These are phyloP conservation scores for Calonectria multiphialidica DNA, from an alignment of 2,329 filamentous ascomycete genomes.

Conservation along the genomic window DNA sequence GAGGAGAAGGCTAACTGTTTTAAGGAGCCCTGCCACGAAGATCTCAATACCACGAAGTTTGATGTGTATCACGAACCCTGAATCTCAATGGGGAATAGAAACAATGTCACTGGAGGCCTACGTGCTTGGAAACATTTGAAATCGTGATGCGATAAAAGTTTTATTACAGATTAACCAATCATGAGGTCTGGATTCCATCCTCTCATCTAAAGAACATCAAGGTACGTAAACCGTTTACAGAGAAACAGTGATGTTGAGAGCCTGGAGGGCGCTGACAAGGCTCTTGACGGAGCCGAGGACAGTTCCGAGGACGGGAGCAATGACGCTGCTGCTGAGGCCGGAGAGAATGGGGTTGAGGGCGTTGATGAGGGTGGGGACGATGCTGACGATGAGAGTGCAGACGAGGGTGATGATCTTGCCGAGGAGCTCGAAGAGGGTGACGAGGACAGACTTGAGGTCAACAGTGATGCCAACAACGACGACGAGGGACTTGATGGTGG, in stretches of 20 bases:
- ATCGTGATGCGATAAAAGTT: not conserved
- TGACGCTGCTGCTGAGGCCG: not conserved
- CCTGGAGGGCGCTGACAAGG: not conserved
- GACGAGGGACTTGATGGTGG: not conserved
- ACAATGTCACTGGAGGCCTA: not conserved
- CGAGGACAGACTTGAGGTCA: not conserved
- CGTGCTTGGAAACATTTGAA: not conserved
- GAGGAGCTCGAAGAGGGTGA: not conserved
- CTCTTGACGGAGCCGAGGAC: not conserved
- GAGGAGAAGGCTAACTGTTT: too few species aligned
- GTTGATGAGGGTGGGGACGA: not conserved
- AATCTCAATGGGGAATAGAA: too few species aligned
- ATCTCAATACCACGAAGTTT: too few species aligned
- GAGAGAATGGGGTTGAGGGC: conserved; percentile 1
- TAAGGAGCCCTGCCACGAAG: too few species aligned
- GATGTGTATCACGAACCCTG: too few species aligned
- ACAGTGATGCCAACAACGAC: not conserved
- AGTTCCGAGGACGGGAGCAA: not conserved
- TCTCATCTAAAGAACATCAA: not conserved
- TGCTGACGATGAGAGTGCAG: not conserved
- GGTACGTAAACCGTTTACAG: not conserved
- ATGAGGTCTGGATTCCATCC: not conserved
- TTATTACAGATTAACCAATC: not conserved
- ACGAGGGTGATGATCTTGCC: not conserved
- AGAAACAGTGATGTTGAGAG: not conserved